Evolutionary conservation across 2,329 filamentous ascomycete species (phyloP).

Genomic region (Fusarium kyushuense): DNA sequence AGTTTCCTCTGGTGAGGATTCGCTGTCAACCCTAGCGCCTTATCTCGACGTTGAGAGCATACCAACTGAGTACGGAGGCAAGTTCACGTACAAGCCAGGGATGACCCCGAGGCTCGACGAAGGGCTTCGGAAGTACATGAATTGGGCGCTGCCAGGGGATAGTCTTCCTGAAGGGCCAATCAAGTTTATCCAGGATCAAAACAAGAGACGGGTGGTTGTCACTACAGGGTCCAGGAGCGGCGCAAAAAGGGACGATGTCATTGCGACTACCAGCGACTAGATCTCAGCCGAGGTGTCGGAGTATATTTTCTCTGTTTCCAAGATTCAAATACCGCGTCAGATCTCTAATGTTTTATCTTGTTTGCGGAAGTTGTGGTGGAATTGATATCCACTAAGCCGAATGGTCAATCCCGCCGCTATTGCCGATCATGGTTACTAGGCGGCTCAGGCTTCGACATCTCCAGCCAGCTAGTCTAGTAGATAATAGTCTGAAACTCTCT

Average conservation of each 20-base stretch:
- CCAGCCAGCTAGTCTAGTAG: not conserved
- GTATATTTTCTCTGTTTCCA: no score
- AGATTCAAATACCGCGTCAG: no score
- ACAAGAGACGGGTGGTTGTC: not conserved
- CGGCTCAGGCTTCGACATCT: not conserved
- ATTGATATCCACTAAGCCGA: not conserved
- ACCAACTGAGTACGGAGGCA: not conserved
- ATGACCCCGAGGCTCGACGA: not conserved
- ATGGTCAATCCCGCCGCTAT: not conserved
- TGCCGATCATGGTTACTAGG: not conserved
- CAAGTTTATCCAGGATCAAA: not conserved
- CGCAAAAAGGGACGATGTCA: not conserved
- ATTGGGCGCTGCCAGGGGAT: not conserved
- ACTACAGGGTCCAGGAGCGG: not conserved
- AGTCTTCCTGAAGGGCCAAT: not conserved
- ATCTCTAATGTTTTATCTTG: no score
- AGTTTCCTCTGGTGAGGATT: not conserved
- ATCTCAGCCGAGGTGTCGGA: not conserved
- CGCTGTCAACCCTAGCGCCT: not conserved
- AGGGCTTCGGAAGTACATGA: not conserved
- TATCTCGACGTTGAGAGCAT: not conserved
- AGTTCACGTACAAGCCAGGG: not conserved
- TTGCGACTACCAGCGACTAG: not conserved
- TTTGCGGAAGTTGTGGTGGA: no score
- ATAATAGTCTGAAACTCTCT: not conserved